Evolutionary conservation across 2,329 filamentous ascomycete species (phyloP).

Genomic region (Penicillium sp.): DNA sequence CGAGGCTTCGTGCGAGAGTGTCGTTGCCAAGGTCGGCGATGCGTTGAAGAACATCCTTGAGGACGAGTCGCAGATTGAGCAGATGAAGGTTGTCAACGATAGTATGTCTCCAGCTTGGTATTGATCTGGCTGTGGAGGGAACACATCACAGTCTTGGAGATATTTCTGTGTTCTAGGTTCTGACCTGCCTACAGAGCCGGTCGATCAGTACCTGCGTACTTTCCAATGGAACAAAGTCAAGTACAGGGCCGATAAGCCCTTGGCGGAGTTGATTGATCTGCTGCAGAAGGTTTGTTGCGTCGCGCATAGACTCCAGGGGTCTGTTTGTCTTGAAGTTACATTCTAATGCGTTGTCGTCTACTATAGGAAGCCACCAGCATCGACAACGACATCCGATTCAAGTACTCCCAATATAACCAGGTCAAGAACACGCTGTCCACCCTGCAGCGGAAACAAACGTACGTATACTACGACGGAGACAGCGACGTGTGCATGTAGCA

Average conservation of each 20-base stretch:
- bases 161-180: not conserved
- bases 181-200: constrained; percentile 59
- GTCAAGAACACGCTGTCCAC: constrained; percentile 75
- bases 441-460: constrained; percentile 82
- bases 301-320: no score
- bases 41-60: constrained; percentile 74
- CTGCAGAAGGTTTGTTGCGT: constrained; percentile 66
- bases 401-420: constrained; percentile 88
- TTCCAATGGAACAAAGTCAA: constrained; percentile 98
- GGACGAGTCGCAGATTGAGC: constrained; percentile 69
- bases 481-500: not conserved
- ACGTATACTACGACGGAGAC: constrained; percentile 25
- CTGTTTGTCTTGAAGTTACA: not conserved
- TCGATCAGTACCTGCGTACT: constrained; percentile 78
- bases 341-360: not conserved
- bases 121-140: not conserved
- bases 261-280: constrained; percentile 75
- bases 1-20: constrained; percentile 65
- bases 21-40: constrained; percentile 81
- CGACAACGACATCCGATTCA: constrained; percentile 90
- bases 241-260: constrained; percentile 83
- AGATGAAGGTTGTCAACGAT: constrained; percentile 90
- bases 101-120: constrained; percentile 49
- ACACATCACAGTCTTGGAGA: constrained; percentile 2
- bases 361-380: constrained; percentile 73